These are phyloP conservation scores for Lecanicillium sp. DNA, from an alignment of 2,329 filamentous ascomycete genomes.

Conservation along the genomic window DNA sequence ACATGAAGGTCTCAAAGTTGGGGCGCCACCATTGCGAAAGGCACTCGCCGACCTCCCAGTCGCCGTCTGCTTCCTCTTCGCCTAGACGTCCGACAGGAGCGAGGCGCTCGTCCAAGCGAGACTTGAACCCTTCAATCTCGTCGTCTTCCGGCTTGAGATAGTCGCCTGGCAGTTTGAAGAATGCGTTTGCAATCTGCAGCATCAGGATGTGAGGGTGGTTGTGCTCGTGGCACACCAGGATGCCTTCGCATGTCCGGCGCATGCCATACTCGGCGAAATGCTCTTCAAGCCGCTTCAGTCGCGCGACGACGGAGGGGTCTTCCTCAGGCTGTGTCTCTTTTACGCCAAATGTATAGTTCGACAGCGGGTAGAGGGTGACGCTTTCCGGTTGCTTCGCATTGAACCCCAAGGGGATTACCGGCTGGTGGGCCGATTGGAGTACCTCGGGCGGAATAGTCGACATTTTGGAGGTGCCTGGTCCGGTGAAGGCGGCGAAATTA, in stretches of 20 bases:
- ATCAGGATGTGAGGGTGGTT: slow-evolving; percentile 98
- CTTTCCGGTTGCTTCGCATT: slow-evolving; percentile 82
- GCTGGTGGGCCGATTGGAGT: slow-evolving; percentile 71
- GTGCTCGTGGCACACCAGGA: slow-evolving; percentile 96
- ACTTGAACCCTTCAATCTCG: slow-evolving; percentile 92
- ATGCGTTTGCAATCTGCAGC: slow-evolving; percentile 98
- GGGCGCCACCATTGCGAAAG: slow-evolving; percentile 98
- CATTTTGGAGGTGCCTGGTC: slow-evolving; percentile 42
- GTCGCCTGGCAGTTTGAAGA: slow-evolving; percentile 97
- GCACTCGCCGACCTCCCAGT: slow-evolving; percentile 93
- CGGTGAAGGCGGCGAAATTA: too few species aligned
- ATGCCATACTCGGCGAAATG: slow-evolving; percentile 90
- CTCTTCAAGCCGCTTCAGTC: slow-evolving; percentile 89
- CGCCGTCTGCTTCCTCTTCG: slow-evolving; percentile 73
- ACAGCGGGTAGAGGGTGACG: slow-evolving; percentile 87
- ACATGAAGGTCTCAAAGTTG: slow-evolving; percentile 99
- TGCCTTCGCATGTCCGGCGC: slow-evolving; percentile 93
- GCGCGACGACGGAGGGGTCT: slow-evolving; percentile 88
- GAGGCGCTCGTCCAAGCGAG: slow-evolving; percentile 82
- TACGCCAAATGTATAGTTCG: slow-evolving; percentile 97
- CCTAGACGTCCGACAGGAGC: slow-evolving; percentile 84
- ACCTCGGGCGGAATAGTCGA: slow-evolving; percentile 73
- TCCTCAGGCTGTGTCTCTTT: slow-evolving; percentile 98
- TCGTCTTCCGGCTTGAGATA: slow-evolving; percentile 86
- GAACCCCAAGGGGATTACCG: slow-evolving; percentile 75